A percentile compares a stretch with the other conserved stretches of the same genome.
Evolutionary conservation across 306 rosid species (phyloP).

Genomic region (Fragaria iinumae): DNA sequence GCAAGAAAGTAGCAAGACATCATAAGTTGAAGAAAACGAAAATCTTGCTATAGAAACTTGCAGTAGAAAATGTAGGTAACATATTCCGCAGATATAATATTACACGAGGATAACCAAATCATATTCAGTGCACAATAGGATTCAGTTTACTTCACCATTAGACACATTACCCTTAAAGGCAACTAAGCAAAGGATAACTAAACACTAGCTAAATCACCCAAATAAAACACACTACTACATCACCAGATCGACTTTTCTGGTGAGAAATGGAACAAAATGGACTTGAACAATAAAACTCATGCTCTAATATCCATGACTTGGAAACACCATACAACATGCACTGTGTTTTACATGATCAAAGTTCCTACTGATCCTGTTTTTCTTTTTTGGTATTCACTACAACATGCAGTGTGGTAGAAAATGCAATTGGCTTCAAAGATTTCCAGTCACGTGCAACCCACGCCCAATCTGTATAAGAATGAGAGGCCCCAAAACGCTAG

Average conservation of each 20-base stretch:
- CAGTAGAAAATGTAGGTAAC: not conserved
- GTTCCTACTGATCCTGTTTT: no score
- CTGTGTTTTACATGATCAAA: no score
- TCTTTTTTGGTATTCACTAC: no score
- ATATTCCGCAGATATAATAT: not conserved
- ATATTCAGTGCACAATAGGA: not conserved
- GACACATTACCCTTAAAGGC: not conserved
- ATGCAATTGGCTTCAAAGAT: no score
- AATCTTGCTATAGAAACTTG: not conserved
- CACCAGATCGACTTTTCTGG: not conserved
- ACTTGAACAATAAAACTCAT: not conserved
- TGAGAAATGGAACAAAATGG: not conserved
- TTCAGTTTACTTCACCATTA: not conserved
- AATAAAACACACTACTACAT: not conserved
- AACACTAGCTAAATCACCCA: not conserved
- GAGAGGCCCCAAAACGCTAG: conserved; percentile 72
- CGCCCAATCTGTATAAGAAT: conserved; percentile 3
- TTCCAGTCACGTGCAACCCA: no score
- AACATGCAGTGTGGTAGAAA: no score
- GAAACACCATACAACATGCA: not conserved
- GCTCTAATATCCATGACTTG: not conserved
- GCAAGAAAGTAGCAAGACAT: conserved; percentile 8
- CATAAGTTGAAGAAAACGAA: not conserved
- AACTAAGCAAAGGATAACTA: not conserved
- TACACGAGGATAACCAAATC: not conserved